A percentile compares a stretch with the other conserved stretches of the same genome.
phyloP scores from a whole-genome alignment of 78 protist genomes.

The Isochrysis galbana region DNA sequence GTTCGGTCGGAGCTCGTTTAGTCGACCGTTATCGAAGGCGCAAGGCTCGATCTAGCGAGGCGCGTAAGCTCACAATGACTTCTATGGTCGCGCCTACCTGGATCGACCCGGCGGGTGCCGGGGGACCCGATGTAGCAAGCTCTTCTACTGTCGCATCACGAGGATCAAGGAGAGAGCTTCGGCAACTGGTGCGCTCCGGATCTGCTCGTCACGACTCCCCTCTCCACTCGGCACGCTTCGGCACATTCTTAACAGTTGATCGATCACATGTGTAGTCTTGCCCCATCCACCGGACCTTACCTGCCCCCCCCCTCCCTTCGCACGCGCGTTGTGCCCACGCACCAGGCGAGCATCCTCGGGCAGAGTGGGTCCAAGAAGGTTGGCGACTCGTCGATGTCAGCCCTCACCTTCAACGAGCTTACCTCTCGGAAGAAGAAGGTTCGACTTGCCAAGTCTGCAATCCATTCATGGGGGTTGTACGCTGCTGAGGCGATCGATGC shows the following conservation, averaged over 20 bases:
- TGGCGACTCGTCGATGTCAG: background rate
- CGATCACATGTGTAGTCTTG: no score
- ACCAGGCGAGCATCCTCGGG: no score
- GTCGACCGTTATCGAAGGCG: background rate
- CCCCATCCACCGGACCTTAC: background rate
- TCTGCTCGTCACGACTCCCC: background rate
- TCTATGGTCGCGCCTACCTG: background rate
- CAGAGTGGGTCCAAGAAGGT: background rate
- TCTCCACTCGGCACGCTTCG: no score
- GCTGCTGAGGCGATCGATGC: slow-evolving; percentile 44
- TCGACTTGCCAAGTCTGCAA: background rate
- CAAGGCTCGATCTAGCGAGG: background rate
- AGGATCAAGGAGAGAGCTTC: background rate
- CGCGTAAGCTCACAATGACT: background rate
- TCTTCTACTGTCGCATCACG: background rate
- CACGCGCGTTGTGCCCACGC: no score
- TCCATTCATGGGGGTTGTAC: slow-evolving; percentile 64
- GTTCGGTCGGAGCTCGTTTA: background rate
- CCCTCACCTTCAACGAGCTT: background rate
- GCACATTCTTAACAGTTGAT: no score
- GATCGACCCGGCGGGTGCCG: background rate
- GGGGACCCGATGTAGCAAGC: no score
- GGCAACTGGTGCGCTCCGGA: background rate
- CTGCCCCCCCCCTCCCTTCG: no score
- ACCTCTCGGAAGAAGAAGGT: background rate